phyloP scores from a whole-genome alignment of 768 basidiomycete genomes.

The Boletus speciosus region DNA sequence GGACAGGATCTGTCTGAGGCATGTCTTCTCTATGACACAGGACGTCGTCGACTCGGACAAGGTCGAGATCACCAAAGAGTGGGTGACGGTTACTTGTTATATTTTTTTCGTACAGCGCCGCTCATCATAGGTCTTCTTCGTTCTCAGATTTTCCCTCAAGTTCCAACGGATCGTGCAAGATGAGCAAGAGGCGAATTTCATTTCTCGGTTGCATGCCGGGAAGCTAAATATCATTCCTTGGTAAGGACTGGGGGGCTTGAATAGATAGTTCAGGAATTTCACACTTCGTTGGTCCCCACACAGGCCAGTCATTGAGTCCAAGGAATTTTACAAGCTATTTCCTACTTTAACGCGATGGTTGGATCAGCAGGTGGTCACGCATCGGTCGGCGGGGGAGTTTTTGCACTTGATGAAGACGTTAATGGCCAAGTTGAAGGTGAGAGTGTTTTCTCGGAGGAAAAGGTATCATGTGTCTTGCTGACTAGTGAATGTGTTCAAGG shows the following conservation, averaged over 20 bases:
- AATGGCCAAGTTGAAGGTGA: conserved; percentile 68
- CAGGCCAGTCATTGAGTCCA: conserved; percentile 58
- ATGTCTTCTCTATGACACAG: conserved; percentile 26
- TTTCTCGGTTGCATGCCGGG: conserved; percentile 55
- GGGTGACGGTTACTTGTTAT: conserved; percentile 5
- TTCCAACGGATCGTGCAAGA: conserved; percentile 61
- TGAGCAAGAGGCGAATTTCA: conserved; percentile 61
- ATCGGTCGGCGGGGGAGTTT: conserved; percentile 52
- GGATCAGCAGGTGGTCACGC: conserved; percentile 47
- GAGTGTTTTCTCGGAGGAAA: neutral
- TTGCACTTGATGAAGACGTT: conserved; percentile 55
- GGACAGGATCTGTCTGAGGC: neutral
- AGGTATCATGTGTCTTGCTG: neutral
- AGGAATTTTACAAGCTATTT: conserved; percentile 58
- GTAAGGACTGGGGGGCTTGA: conserved; percentile 18
- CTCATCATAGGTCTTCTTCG: neutral
- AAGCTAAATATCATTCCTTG: conserved; percentile 58
- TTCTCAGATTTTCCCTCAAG: conserved; percentile 49
- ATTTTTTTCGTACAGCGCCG: too few species aligned
- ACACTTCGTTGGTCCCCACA: neutral
- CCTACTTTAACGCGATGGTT: conserved; percentile 43
- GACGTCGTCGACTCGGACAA: conserved; percentile 64
- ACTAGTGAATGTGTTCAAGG: conserved; percentile 29
- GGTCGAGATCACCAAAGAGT: conserved; percentile 58
- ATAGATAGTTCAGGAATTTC: neutral